Conservation (phyloP, 768 basidiomycete species). For the Suillus ampliporus region DNA sequence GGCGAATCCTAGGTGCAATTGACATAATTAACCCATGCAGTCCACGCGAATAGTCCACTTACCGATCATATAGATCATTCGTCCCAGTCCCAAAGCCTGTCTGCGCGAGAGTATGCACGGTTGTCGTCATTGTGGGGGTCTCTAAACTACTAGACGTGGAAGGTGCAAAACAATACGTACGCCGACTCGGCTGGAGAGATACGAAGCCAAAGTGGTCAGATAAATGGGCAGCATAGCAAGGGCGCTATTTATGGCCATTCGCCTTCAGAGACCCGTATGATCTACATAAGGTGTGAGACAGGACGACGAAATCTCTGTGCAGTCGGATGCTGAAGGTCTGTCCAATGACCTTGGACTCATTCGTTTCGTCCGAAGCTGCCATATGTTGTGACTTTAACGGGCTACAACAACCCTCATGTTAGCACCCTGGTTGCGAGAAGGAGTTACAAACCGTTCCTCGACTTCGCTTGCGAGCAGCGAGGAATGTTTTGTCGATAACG, state of each 20-base stretch:
- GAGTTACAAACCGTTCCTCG: not conserved
- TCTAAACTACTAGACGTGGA: too few species aligned
- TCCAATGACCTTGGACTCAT: not conserved
- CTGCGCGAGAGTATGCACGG: constrained; percentile 68
- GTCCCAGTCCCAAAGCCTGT: constrained; percentile 79
- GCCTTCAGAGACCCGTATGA: constrained; percentile 2
- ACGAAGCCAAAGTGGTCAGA: not conserved
- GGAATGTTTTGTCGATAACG: too few species aligned
- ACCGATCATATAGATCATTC: constrained; percentile 84
- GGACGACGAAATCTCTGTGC: not conserved
- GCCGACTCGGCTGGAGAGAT: too few species aligned
- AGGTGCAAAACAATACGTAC: too few species aligned
- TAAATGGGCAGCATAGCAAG: not conserved
- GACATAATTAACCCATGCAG: not conserved
- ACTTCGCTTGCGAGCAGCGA: too few species aligned
- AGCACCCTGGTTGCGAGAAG: not conserved
- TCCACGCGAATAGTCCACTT: constrained; percentile 13
- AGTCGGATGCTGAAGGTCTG: not conserved
- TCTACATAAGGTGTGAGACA: not conserved
- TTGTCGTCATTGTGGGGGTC: constrained; percentile 33
- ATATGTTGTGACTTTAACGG: not conserved
- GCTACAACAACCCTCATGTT: not conserved
- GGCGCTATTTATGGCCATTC: constrained; percentile 1
- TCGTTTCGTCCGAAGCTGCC: constrained; percentile 1
- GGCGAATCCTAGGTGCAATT: constrained; percentile 62